A percentile compares a stretch with the other conserved stretches of the same genome.
Evolutionary conservation across 2,329 filamentous ascomycete species (phyloP).

Genomic region (Colletotrichum orbiculare): DNA sequence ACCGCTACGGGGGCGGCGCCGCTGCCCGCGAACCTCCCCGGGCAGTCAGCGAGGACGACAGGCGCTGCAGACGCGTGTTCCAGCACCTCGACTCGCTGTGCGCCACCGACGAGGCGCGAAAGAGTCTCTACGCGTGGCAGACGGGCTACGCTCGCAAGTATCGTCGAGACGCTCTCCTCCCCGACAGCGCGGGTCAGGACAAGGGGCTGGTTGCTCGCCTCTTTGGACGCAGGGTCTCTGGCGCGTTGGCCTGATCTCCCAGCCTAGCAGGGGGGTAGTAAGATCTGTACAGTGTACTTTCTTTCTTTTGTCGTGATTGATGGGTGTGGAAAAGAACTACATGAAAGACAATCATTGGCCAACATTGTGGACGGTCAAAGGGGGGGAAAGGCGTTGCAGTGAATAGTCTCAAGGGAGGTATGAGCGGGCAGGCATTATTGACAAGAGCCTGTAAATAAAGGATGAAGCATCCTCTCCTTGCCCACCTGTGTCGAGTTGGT

Average conservation of each 20-base stretch:
- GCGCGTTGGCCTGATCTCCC: no score
- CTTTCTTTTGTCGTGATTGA: no score
- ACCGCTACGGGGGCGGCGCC: conserved; percentile 14
- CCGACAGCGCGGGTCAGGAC: conserved; percentile 45
- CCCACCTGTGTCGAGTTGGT: conserved; percentile 1
- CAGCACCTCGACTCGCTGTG: conserved; percentile 59
- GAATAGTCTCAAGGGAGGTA: no score
- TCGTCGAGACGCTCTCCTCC: conserved; percentile 53
- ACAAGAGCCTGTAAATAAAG: conserved; percentile 9
- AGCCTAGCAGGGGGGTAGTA: no score
- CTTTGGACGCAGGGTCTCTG: conserved; percentile 18
- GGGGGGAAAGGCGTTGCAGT: no score
- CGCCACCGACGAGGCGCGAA: conserved; percentile 57
- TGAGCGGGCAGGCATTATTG: neutral
- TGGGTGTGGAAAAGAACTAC: no score
- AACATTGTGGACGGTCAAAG: no score
- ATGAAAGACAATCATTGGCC: no score
- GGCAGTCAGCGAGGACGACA: conserved; percentile 30
- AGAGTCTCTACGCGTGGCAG: conserved; percentile 62
- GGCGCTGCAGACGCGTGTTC: conserved; percentile 50
- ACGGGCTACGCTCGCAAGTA: conserved; percentile 57
- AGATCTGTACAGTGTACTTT: no score
- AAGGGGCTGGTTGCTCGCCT: conserved; percentile 31
- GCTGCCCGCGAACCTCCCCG: conserved; percentile 13
- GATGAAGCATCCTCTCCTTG: neutral